These are phyloP conservation scores for Leccinum rimulosum DNA, from an alignment of 768 basidiomycete species.

Conservation along the genomic window DNA sequence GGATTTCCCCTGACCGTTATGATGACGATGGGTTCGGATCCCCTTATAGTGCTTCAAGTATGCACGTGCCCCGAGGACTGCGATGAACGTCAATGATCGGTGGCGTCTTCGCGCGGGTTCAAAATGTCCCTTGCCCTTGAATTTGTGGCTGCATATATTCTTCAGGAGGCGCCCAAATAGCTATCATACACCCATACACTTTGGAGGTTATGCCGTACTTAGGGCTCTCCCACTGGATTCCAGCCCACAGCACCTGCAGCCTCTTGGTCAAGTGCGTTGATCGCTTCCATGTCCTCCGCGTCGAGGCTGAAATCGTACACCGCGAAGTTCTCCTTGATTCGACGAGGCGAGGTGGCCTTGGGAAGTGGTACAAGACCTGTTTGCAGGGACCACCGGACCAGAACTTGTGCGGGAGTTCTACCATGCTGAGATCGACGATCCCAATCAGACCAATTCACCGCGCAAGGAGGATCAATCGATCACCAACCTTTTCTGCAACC, in stretches of 20 bases:
- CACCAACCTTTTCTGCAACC: conserved; percentile 56
- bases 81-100: not conserved
- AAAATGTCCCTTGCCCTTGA: not conserved
- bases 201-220: not conserved
- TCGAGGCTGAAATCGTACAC: conserved; percentile 73
- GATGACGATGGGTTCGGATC: not conserved
- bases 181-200: not conserved
- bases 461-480: not conserved
- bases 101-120: not conserved
- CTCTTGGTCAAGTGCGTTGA: conserved; percentile 71
- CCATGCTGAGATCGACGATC: conserved; percentile 19
- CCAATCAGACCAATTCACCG: conserved; percentile 1
- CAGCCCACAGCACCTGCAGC: conserved; percentile 70
- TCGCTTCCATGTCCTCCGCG: conserved; percentile 55
- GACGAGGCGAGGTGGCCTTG: conserved; percentile 63
- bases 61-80: not conserved
- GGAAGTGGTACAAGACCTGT: conserved; percentile 65
- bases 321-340: conserved; percentile 70
- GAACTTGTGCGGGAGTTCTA: conserved; percentile 39
- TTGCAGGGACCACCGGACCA: conserved; percentile 55
- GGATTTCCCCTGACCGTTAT: not conserved
- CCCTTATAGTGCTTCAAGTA: not conserved
- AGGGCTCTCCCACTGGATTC: conserved; percentile 65
- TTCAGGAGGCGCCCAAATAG: not conserved
- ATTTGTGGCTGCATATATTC: not conserved